Percentiles rank a stretch among this genome's conserved stretches.
Conservation (phyloP, 2,329 filamentous ascomycete genomes). For the Arachnopeziza araneosa region DNA sequence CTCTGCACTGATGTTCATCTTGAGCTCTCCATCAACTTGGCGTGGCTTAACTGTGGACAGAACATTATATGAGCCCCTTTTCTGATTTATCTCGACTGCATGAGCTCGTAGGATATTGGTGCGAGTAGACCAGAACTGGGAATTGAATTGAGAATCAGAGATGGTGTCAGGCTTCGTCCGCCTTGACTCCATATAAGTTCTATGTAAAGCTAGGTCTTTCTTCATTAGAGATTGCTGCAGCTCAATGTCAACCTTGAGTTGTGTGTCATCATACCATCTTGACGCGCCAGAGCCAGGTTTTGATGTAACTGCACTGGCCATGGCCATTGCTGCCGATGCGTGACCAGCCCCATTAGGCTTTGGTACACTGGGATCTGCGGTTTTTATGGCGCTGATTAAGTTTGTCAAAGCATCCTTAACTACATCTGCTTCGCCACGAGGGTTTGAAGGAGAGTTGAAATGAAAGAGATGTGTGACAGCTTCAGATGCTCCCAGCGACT, state of each 20-base stretch:
- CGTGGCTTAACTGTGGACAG: conserved; percentile 82
- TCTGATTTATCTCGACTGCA: conserved; percentile 82
- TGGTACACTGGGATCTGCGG: conserved; percentile 33
- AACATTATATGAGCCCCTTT: conserved; percentile 87
- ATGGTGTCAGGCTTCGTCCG: conserved; percentile 80
- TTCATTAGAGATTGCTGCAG: conserved; percentile 86
- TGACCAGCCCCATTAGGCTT: conserved; percentile 32
- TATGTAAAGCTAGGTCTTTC: conserved; percentile 66
- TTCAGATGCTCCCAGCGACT: conserved; percentile 51
- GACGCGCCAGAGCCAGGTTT: conserved; percentile 43
- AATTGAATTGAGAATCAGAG: conserved; percentile 73
- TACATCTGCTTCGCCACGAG: conserved; percentile 76
- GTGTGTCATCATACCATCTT: conserved; percentile 74
- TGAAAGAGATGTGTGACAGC: conserved; percentile 76
- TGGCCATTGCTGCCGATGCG: conserved; percentile 67
- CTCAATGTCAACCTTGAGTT: conserved; percentile 70
- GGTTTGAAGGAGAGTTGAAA: conserved; percentile 72
- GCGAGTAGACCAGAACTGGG: conserved; percentile 91
- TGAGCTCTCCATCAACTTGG: conserved; percentile 66
- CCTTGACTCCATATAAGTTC: conserved; percentile 82
- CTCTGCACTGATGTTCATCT: conserved; percentile 81
- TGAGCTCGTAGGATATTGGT: conserved; percentile 82
- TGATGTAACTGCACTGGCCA: conserved; percentile 62
- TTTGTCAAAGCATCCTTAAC: conserved; percentile 78
- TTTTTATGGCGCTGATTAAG: conserved; percentile 56